These are phyloP conservation scores for Rhodotorula babjevae DNA, from an alignment of 768 basidiomycete genomes.

Conservation along the genomic window DNA sequence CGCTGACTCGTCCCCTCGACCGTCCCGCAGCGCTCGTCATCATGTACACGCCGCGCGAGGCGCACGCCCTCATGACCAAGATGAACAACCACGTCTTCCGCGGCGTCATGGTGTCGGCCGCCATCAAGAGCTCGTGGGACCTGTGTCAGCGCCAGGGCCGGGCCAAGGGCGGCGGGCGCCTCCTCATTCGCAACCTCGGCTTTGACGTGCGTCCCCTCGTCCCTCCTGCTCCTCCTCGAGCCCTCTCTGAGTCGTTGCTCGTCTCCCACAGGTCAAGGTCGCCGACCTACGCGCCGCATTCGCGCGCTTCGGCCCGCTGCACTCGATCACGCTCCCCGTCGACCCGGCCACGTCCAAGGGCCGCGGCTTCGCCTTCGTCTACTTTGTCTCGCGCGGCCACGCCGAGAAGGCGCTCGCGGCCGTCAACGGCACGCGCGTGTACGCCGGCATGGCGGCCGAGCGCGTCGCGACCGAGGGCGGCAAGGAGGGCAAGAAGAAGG, in stretches of 20 bases:
- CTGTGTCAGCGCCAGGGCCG: conserved; percentile 45
- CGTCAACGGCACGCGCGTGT: conserved; percentile 69
- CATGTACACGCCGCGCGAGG: conserved; percentile 64
- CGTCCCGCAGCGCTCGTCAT: conserved; percentile 61
- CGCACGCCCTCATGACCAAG: conserved; percentile 66
- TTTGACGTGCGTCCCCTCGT: conserved; percentile 52
- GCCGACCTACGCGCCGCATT: conserved; percentile 80
- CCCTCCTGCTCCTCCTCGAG: background rate
- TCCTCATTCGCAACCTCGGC: conserved; percentile 87
- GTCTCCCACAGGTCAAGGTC: conserved; percentile 59
- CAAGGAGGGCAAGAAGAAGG: conserved; percentile 46
- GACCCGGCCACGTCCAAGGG: conserved; percentile 43
- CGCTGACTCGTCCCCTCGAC: background rate
- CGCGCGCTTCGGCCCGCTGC: conserved; percentile 77
- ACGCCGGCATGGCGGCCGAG: conserved; percentile 52
- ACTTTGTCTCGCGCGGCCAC: conserved; percentile 80
- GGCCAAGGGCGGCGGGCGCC: conserved; percentile 52
- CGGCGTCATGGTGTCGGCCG: conserved; percentile 74
- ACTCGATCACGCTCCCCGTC: conserved; percentile 74
- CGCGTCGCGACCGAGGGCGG: conserved; percentile 42
- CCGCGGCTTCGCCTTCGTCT: conserved; percentile 90
- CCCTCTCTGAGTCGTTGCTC: background rate
- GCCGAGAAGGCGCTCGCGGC: conserved; percentile 74
- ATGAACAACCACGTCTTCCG: conserved; percentile 92
- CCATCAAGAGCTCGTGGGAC: conserved; percentile 77